phyloP scores from a whole-genome alignment of 768 basidiomycete genomes.

The Aureoboletus auriporus region DNA sequence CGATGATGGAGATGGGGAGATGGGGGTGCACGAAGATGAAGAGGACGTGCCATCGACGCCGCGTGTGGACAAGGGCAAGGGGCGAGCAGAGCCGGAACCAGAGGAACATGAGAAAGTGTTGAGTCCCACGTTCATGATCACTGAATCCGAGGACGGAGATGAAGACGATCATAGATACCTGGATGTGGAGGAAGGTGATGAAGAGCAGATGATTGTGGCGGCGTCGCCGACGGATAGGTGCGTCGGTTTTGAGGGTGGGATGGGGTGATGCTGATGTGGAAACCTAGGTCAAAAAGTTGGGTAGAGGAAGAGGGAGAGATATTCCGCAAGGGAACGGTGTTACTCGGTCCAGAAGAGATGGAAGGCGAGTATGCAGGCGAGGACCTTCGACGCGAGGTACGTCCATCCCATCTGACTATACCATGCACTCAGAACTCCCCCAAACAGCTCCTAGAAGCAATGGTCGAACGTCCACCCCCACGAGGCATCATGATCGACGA shows the following conservation, averaged over 20 bases:
- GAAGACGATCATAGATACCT: slow-evolving; percentile 35
- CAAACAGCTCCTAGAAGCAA: slow-evolving; percentile 74
- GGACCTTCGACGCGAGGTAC: slow-evolving; percentile 75
- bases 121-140: slow-evolving; percentile 57
- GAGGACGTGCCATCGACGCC: slow-evolving; percentile 49
- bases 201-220: slow-evolving; percentile 9
- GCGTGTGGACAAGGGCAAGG: slow-evolving; percentile 75
- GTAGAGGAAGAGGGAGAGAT: slow-evolving; percentile 96
- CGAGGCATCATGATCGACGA: slow-evolving; percentile 61
- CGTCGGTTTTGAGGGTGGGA: slow-evolving; percentile 17
- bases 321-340: slow-evolving; percentile 82
- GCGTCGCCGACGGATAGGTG: slow-evolving; percentile 47
- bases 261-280: neutral
- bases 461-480: slow-evolving; percentile 82
- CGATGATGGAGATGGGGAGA: neutral
- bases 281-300: slow-evolving; percentile 65
- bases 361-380: slow-evolving; percentile 88
- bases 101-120: slow-evolving; percentile 68
- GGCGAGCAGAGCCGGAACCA: slow-evolving; percentile 62
- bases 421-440: neutral
- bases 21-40: slow-evolving; percentile 22
- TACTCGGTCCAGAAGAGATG: slow-evolving; percentile 82
- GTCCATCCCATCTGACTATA: slow-evolving; percentile 8
- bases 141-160: slow-evolving; percentile 52
- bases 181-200: slow-evolving; percentile 35